phyloP scores from a whole-genome alignment of 2,329 filamentous ascomycete species.

The Fusarium scirpi region DNA sequence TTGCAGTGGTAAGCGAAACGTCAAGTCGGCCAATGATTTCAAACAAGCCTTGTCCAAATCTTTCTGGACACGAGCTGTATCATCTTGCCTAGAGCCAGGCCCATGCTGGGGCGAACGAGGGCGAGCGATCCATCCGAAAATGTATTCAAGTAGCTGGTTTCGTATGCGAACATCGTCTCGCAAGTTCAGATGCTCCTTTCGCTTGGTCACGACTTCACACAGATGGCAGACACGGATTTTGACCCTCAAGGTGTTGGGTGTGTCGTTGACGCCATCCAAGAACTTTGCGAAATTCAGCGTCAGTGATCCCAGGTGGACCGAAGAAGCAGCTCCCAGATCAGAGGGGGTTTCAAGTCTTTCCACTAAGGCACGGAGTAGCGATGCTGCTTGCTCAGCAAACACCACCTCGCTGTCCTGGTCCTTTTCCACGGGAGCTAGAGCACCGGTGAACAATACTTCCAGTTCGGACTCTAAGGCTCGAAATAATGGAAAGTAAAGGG shows the following conservation, averaged over 20 bases:
- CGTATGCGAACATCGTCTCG: conserved; percentile 76
- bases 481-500: conserved; percentile 72
- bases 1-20: conserved; percentile 74
- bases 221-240: conserved; percentile 78
- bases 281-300: conserved; percentile 76
- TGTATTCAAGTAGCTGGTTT: conserved; percentile 75
- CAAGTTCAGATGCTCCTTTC: conserved; percentile 76
- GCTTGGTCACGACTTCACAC: conserved; percentile 72
- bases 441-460: conserved; percentile 70
- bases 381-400: conserved; percentile 76
- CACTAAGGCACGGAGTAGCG: conserved; percentile 71
- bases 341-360: conserved; percentile 73
- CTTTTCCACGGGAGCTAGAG: conserved; percentile 62
- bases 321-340: conserved; percentile 71
- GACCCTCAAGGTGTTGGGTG: conserved; percentile 67
- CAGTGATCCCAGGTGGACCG: conserved; percentile 72
- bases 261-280: conserved; percentile 69
- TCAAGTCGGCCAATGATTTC: conserved; percentile 73
- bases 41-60: conserved; percentile 76
- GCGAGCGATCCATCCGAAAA: conserved; percentile 76
- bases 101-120: conserved; percentile 64
- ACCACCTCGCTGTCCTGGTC: conserved; percentile 71
- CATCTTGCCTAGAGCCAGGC: conserved; percentile 64
- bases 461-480: conserved; percentile 74
- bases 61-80: conserved; percentile 68